A percentile compares a stretch with the other conserved stretches of the same genome.
phyloP scores from a whole-genome alignment of 176 grass and related monocot species.

The Rhipidocladum racemiflorum region DNA sequence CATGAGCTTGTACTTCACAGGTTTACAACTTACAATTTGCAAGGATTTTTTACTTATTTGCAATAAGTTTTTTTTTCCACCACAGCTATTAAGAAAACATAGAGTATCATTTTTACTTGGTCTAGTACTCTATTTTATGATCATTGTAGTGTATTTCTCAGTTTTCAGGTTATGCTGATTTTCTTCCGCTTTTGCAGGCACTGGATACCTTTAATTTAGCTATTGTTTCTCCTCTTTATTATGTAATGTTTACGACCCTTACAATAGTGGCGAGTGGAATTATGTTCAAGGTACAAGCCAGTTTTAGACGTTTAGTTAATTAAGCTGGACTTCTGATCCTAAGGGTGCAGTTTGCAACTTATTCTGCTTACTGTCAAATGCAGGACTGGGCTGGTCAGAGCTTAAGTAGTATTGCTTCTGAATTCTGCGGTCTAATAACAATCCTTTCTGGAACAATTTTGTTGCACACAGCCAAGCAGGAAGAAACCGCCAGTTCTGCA shows the following conservation, averaged over 20 bases:
- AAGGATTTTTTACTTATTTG: neutral
- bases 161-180: slow-evolving; percentile 20
- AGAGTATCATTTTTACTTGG: neutral
- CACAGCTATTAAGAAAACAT: neutral
- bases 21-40: neutral
- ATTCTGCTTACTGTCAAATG: slow-evolving; percentile 19
- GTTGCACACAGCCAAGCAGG: slow-evolving; percentile 72
- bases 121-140: neutral
- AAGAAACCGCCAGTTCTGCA: slow-evolving; percentile 52
- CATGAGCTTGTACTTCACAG: neutral
- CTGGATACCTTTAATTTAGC: slow-evolving; percentile 91
- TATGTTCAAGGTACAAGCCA: slow-evolving; percentile 87
- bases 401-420: slow-evolving; percentile 76
- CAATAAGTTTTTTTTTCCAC: neutral
- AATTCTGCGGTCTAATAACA: slow-evolving; percentile 85
- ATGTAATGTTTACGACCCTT: slow-evolving; percentile 93
- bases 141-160: neutral
- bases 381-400: slow-evolving; percentile 87
- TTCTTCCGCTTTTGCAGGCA: slow-evolving; percentile 52
- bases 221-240: slow-evolving; percentile 91
- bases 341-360: slow-evolving; percentile 4
- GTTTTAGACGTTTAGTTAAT: neutral
- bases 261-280: slow-evolving; percentile 91
- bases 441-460: slow-evolving; percentile 90
- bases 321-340: slow-evolving; percentile 13